Evolutionary conservation across 495 filamentous ascomycete species (phyloP).

Genomic region (Darksidea phi): DNA sequence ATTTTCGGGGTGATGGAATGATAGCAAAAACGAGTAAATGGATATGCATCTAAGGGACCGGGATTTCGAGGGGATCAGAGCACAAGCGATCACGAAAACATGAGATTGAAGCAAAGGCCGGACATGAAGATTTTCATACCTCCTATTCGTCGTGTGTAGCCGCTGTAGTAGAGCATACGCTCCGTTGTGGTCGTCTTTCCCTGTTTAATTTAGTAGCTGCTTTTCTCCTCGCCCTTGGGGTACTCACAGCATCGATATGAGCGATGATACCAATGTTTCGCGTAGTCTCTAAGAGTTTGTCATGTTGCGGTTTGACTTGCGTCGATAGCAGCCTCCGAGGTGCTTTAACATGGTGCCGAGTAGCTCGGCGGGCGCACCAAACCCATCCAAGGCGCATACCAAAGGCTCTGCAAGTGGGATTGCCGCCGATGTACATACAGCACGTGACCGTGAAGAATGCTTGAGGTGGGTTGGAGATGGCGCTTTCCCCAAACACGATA

Average conservation of each 20-base stretch:
- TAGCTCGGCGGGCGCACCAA: constrained; percentile 16
- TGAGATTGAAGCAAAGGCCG: neutral
- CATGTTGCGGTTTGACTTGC: constrained; percentile 9
- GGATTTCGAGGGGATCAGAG: too few species aligned
- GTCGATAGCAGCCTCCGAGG: constrained; percentile 26
- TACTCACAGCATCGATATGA: constrained; percentile 88
- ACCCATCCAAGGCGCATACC: constrained; percentile 31
- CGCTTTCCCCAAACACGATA: constrained; percentile 4
- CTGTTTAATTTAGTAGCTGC: constrained; percentile 36
- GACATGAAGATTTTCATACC: constrained; percentile 49
- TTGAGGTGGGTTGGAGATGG: neutral
- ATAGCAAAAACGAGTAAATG: too few species aligned
- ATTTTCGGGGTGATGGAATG: too few species aligned
- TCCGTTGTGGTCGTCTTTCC: constrained; percentile 99
- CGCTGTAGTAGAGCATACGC: constrained; percentile 98
- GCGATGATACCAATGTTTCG: constrained; percentile 99
- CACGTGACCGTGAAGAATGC: constrained; percentile 20
- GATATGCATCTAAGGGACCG: too few species aligned
- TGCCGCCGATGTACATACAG: neutral
- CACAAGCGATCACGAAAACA: too few species aligned
- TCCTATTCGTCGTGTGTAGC: constrained; percentile 81
- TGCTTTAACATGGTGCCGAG: constrained; percentile 20
- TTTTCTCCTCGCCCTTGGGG: neutral
- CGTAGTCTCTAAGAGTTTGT: constrained; percentile 53
- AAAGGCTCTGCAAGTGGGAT: constrained; percentile 1